Base-by-base conservation (phyloP, 495 filamentous ascomycete genomes). In the Aspergillus wentii region DNA sequence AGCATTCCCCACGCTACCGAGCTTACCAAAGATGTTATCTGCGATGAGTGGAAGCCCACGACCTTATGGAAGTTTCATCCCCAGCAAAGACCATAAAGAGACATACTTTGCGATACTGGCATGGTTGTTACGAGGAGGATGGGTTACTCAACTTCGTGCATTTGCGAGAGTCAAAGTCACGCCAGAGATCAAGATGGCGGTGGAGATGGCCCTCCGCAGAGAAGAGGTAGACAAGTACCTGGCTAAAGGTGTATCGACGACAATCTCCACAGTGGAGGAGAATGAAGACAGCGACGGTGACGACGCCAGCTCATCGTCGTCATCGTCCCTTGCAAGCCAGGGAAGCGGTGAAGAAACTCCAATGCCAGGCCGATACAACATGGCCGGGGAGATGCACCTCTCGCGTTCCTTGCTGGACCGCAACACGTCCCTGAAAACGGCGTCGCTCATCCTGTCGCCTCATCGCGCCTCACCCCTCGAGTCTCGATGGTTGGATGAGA, bases 71-170 rank as follows among this genome's bases (percentile, higher is more conserved):
- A 71, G 69, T 31, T 80, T 92, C 46, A 89, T 88, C 31, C 94
- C 92, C 5, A 87, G 81, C 54, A 87, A 88, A 54, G 85, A 89
- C 48, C 90, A 96, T 59, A 86, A 91, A 21, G 75, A 79, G 18
- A 77, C 80, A 2, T 98, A 95, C 61, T 80, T 96, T 48, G 71
- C 85, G 10, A 95, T 97, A 52, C 68, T 98, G 5, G 88, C 86
- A 9, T 98, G 90, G 88, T 69, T 97, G 14, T 75, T 97, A 55
- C 82, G 88, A 35, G 84, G 86, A 38, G 88, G 88, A 17, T 95
- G 91, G 83, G 91, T 94, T 0, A 92, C 83, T 1, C 88, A 94
- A 57, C 72, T 98, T 1, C 80, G 90, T 38, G 86, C 85, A 10
- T 97, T 91, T 51, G 87, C 83, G 3, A 89, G 90, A 68, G 77